Evolutionary conservation across 805 yeast species (phyloP).

Genomic region (Ogataea siamensis): DNA sequence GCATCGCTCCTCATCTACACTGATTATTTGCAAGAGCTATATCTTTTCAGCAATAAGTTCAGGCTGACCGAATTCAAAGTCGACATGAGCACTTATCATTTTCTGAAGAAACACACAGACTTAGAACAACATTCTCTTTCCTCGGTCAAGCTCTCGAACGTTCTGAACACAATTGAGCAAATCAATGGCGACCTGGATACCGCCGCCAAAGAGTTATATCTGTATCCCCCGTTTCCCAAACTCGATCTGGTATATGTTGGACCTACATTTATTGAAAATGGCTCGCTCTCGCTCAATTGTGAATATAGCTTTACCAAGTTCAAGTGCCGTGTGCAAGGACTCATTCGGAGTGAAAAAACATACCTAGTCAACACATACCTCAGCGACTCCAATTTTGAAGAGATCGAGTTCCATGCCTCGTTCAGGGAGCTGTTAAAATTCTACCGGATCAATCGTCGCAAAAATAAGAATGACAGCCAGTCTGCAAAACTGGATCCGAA

Average conservation of each 20-base stretch:
- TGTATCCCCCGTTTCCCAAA: conserved; percentile 29
- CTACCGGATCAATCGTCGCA: conserved; percentile 1
- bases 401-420: conserved; percentile 16
- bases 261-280: conserved; percentile 32
- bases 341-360: conserved; percentile 25
- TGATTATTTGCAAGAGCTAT: conserved; percentile 29
- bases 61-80: conserved; percentile 24
- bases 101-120: conserved; percentile 20
- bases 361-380: conserved; percentile 27
- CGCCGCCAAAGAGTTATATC: conserved; percentile 13
- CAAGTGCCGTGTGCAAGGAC: conserved; percentile 28
- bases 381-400: conserved; percentile 24
- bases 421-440: conserved; percentile 4
- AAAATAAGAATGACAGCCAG: too few species aligned
- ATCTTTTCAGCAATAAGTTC: conserved; percentile 27
- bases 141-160: conserved; percentile 13
- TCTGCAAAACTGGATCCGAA: too few species aligned
- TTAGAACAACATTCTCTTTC: conserved; percentile 15
- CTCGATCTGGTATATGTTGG: conserved; percentile 27
- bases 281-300: conserved; percentile 25
- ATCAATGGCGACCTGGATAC: conserved; percentile 2
- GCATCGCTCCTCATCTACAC: conserved; percentile 27
- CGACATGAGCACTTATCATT: conserved; percentile 23
- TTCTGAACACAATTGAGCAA: conserved; percentile 8
- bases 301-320: conserved; percentile 25